Conservation (phyloP, 768 basidiomycete genomes). For the Tulasnella sp. region DNA sequence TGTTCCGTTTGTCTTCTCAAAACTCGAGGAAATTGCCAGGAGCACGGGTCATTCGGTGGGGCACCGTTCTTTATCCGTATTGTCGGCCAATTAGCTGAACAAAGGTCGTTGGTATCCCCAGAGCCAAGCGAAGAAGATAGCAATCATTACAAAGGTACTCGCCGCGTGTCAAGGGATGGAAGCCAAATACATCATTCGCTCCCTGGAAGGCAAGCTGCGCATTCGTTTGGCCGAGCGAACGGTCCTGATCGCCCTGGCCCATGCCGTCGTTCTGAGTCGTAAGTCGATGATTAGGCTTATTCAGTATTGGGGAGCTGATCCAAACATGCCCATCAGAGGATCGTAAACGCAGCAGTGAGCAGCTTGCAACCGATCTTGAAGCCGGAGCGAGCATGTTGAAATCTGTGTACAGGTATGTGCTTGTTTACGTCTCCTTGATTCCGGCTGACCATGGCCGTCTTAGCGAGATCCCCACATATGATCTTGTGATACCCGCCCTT, state of each 20-base stretch:
- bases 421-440: not conserved
- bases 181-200: constrained; percentile 93
- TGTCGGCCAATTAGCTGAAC: not conserved
- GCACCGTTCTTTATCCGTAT: not conserved
- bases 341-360: constrained; percentile 67
- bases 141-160: constrained; percentile 86
- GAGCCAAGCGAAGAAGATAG: constrained; percentile 94
- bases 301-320: constrained; percentile 13
- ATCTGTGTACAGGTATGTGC: constrained; percentile 75
- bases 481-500: constrained; percentile 82
- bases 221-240: constrained; percentile 96
- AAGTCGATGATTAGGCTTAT: constrained; percentile 25
- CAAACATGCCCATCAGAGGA: constrained; percentile 35
- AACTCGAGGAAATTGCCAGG: constrained; percentile 80
- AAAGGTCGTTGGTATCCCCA: constrained; percentile 25
- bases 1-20: constrained; percentile 80
- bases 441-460: not conserved
- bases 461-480: constrained; percentile 89
- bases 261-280: constrained; percentile 72
- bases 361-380: constrained; percentile 61
- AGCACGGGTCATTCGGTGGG: constrained; percentile 72
- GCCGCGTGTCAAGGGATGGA: constrained; percentile 86
- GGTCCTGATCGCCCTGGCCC: constrained; percentile 87
- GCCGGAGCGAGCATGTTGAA: constrained; percentile 71
- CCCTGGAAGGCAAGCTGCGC: constrained; percentile 90